Percentiles rank a stretch among this genome's conserved stretches.
Conservation (phyloP, 2,329 filamentous ascomycete species). For the Aphanoascus verrucosus region DNA sequence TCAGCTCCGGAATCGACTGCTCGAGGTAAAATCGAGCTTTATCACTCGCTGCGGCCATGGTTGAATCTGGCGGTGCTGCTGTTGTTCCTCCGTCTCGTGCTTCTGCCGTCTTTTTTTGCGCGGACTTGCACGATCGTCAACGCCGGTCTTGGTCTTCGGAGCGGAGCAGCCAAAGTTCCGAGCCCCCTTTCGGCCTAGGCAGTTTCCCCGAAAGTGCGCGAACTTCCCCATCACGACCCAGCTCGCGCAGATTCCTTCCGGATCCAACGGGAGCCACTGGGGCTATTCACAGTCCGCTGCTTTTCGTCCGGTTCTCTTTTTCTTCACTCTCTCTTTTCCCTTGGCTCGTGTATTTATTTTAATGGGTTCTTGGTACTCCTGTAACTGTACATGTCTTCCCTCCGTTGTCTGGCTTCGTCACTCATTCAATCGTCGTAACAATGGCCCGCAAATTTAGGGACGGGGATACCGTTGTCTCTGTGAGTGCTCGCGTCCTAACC, state of each 20-base stretch:
- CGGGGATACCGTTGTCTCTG: conserved; percentile 51
- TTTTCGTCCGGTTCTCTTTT: conserved; percentile 7
- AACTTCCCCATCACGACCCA: background rate
- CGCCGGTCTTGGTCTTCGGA: background rate
- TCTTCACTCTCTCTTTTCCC: conserved; percentile 15
- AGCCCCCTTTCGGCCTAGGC: conserved; percentile 1
- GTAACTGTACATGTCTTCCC: conserved; percentile 9
- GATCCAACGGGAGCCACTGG: background rate
- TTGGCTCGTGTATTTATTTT: conserved; percentile 20
- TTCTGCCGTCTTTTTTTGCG: background rate
- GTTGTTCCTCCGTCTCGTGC: background rate
- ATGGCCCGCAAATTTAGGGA: conserved; percentile 55
- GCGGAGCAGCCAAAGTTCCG: background rate
- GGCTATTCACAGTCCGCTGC: background rate
- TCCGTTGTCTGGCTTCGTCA: conserved; percentile 7
- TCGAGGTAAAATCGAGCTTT: conserved; percentile 95
- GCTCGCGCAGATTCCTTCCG: conserved; percentile 1
- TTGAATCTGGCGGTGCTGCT: background rate
- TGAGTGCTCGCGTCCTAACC: conserved; percentile 29
- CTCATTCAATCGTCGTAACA: conserved; percentile 22
- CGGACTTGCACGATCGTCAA: background rate
- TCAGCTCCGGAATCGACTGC: conserved; percentile 80
- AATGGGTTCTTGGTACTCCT: conserved; percentile 18
- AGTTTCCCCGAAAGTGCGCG: background rate
- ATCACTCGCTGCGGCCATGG: conserved; percentile 75